Evolutionary conservation across 2,329 filamentous ascomycete genomes (phyloP), one percentile per base, ranked within the genome.

Genomic region (Penicillium sp.): DNA sequence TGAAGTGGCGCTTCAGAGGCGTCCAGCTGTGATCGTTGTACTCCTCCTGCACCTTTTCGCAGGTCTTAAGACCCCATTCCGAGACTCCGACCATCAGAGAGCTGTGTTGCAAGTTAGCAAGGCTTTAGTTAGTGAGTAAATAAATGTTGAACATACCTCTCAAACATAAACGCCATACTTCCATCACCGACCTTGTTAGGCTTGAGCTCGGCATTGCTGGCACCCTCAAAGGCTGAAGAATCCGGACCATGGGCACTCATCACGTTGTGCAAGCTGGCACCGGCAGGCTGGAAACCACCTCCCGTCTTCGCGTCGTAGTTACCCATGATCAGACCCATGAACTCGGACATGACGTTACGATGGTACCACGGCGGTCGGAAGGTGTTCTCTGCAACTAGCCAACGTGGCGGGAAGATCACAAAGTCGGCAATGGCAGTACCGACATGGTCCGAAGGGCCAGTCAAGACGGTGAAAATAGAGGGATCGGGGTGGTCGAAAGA

Each of bases 11-110:
- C 70, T 83, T 82, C 46, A 89, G 74, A 0, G 81, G 81, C 23
- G 79, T 85, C 91, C 91, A 96, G 68, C 89, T 92, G 76, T 95
- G 88, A 51, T 86, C 84, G 67, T 85, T 91, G 66, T 94, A 95
- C 50, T 83, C 83, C 59, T 84, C 79, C 75, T 89, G 87, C 33
- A 89, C 82, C 71, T 89, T 89, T 63, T 79, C 73, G 66, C 86
- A 93, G 55, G 83, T 82, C 69, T 84, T 87, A 55, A 89, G 68
- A 1, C 85, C 87, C 86, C 86, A 90, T 56, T 88, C 85, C 2
- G 86, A 88, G 20, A 89, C 86, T 3, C 86, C 86, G 21, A 89
- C 81, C 85, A 89, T 88, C 46, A 87, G 69, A 58, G 78, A 82
- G 62, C 82, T 80, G 63, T 13, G 15, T 42, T 24, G 55, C 66